A percentile compares a stretch with the other conserved stretches of the same genome.
phyloP scores from a whole-genome alignment of 495 filamentous ascomycete species.

The Lasiosphaeriaceae sp. region DNA sequence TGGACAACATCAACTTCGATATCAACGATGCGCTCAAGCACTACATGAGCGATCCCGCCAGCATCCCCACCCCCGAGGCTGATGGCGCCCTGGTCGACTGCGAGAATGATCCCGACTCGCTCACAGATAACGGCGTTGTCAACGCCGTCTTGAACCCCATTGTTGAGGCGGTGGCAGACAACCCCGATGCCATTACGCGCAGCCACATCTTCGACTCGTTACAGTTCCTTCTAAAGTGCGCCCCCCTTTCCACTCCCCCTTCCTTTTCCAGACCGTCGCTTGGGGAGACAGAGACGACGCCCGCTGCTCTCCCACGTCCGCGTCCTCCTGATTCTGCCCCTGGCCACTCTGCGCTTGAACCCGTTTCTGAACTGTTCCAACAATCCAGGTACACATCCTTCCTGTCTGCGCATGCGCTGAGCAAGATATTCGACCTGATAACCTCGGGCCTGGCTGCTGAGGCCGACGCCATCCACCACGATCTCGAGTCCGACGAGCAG shows the following conservation, averaged over 20 bases:
- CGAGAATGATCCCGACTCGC: slow-evolving; percentile 83
- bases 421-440: slow-evolving; percentile 90
- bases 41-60: slow-evolving; percentile 87
- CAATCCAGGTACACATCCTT: slow-evolving; percentile 74
- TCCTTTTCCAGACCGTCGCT: background rate
- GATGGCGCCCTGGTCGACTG: slow-evolving; percentile 81
- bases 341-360: slow-evolving; percentile 20
- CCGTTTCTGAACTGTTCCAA: slow-evolving; percentile 62
- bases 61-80: slow-evolving; percentile 82
- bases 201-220: slow-evolving; percentile 82
- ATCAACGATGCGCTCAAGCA: slow-evolving; percentile 93
- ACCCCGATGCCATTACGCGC: slow-evolving; percentile 78
- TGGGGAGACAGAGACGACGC: slow-evolving; percentile 8
- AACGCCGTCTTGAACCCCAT: slow-evolving; percentile 88
- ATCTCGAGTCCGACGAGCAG: slow-evolving; percentile 87
- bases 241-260: slow-evolving; percentile 51
- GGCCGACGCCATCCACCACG: slow-evolving; percentile 78
- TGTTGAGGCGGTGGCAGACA: slow-evolving; percentile 87
- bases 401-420: slow-evolving; percentile 74
- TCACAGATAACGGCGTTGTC: slow-evolving; percentile 67
- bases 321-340: slow-evolving; percentile 7
- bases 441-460: slow-evolving; percentile 92
- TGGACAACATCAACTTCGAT: slow-evolving; percentile 82
- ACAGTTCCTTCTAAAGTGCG: slow-evolving; percentile 95
- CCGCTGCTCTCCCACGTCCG: slow-evolving; percentile 5